Percentiles rank a stretch among this genome's conserved stretches.
Evolutionary conservation across 768 basidiomycete species (phyloP).

Genomic region (Clathrus columnatus): DNA sequence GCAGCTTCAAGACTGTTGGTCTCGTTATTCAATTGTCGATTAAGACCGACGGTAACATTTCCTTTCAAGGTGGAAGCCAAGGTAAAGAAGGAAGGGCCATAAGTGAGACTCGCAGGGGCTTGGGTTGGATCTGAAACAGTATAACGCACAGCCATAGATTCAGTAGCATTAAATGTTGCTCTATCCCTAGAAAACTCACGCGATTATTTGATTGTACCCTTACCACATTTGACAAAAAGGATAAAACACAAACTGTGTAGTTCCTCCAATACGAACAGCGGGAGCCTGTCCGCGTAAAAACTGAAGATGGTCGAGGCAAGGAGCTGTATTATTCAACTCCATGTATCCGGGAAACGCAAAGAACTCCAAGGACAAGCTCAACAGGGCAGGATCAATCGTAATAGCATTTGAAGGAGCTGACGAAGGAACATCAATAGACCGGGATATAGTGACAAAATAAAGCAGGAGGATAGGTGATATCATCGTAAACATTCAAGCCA

Average conservation of each 20-base stretch:
- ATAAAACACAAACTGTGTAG: constrained; percentile 29
- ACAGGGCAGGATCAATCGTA: constrained; percentile 22
- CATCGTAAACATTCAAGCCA: background rate
- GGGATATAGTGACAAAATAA: background rate
- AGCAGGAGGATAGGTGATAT: background rate
- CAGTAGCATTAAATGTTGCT: constrained; percentile 28
- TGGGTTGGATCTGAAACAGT: constrained; percentile 28
- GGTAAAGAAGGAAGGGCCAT: constrained; percentile 24
- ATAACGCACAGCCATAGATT: constrained; percentile 27
- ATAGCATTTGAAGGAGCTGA: constrained; percentile 21
- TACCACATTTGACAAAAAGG: background rate
- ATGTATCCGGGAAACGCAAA: constrained; percentile 33
- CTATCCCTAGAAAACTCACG: constrained; percentile 24
- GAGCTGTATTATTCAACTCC: constrained; percentile 22
- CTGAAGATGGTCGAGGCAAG: constrained; percentile 26
- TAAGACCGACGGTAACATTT: constrained; percentile 29
- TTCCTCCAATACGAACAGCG: constrained; percentile 30
- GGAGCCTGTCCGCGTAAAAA: constrained; percentile 24
- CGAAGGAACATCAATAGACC: constrained; percentile 18
- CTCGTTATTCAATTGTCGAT: constrained; percentile 30
- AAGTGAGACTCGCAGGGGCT: constrained; percentile 26
- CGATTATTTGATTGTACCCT: background rate
- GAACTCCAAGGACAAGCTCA: constrained; percentile 31
- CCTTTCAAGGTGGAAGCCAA: constrained; percentile 26
- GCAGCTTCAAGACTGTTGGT: constrained; percentile 27